A percentile compares a stretch with the other conserved stretches of the same genome.
Evolutionary conservation across 179 eudicot species (phyloP).

Genomic region (Pouteria campechiana): DNA sequence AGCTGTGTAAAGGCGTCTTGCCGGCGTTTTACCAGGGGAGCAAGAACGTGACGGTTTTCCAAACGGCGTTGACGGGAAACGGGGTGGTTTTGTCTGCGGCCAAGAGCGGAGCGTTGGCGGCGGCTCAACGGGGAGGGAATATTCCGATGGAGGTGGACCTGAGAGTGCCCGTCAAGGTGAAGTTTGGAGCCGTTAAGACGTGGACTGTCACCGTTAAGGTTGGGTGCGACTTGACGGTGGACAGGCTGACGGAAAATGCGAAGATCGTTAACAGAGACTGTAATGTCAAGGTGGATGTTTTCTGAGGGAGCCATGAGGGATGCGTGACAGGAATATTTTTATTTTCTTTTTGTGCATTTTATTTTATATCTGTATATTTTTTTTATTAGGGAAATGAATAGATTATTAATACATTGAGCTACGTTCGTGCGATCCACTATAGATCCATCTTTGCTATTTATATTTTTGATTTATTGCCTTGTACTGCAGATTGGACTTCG

Average conservation of each 20-base stretch:
- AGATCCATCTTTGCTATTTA: too few species aligned
- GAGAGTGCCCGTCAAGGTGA: slow-evolving; percentile 51
- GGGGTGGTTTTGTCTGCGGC: slow-evolving; percentile 41
- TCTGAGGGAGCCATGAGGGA: too few species aligned
- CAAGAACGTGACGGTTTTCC: slow-evolving; percentile 28
- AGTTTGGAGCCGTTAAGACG: slow-evolving; percentile 50
- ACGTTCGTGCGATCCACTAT: too few species aligned
- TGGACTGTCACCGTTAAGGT: slow-evolving; percentile 51
- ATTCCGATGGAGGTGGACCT: slow-evolving; percentile 65
- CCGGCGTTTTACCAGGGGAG: slow-evolving; percentile 74
- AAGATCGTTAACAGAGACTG: slow-evolving; percentile 53
- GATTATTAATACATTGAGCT: too few species aligned
- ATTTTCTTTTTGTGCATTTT: too few species aligned
- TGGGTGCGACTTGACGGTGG: slow-evolving; percentile 54
- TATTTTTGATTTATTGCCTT: too few species aligned
- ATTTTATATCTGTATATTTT: too few species aligned
- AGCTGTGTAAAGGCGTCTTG: slow-evolving; percentile 53
- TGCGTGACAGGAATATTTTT: too few species aligned
- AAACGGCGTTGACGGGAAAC: slow-evolving; percentile 48
- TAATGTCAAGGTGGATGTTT: too few species aligned
- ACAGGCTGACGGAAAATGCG: slow-evolving; percentile 42
- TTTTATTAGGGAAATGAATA: too few species aligned
- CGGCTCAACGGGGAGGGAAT: slow-evolving; percentile 62
- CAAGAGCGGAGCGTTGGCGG: slow-evolving; percentile 68
- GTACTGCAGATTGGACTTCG: too few species aligned